Evolutionary conservation across 1,139 yeast genomes (phyloP), one percentile per base, ranked within the genome.

Genomic region (Meyerozyma sp.): DNA sequence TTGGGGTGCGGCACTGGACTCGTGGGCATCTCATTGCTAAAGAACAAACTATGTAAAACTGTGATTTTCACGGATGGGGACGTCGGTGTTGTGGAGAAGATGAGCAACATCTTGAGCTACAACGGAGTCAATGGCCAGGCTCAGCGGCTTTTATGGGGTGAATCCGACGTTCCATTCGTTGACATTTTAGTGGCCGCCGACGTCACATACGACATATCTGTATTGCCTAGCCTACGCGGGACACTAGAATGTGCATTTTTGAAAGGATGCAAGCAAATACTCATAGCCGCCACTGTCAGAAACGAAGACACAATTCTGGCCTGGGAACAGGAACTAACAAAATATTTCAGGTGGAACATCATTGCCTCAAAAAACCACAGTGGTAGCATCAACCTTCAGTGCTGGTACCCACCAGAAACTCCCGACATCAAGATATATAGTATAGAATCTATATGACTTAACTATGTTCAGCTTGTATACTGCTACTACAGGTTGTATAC

Each of bases 1-100:
- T 62, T 91, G 26, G 98, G 98, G 0, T 79, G 94, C 20, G 98
- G 98, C 0, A 89, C 98, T 0, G 97, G 97, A 0, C 63, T 91
- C n/a, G 84, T 86, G 1, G 82, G 95, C 11, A 57, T 88, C 16
- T 64, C 84, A 1, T 53, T 82, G 9, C 59, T 63, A n/a, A 64
- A 64, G 41, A 50, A 63, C 14, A 36, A 25, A 23, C 37, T 39
- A 1, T 46, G 65, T 4, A 50, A 53, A 2, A 57, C 62, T 39
- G 59, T 84, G 7, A 61, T 73, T 2, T 66, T 87, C 23, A 88
- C 96, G 0, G 98, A 91, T 58, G 96, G 96, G 1, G 90, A 85
- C 51, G 68, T 76, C 1, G 65, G 66, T 9, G 67, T 89, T n/a
- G 66, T 88, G n/a, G 79, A 77, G 16, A 66, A 70, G 11, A 59